Base-by-base conservation (phyloP, 345 rosid genomes). In the Melastoma malabathricum region DNA sequence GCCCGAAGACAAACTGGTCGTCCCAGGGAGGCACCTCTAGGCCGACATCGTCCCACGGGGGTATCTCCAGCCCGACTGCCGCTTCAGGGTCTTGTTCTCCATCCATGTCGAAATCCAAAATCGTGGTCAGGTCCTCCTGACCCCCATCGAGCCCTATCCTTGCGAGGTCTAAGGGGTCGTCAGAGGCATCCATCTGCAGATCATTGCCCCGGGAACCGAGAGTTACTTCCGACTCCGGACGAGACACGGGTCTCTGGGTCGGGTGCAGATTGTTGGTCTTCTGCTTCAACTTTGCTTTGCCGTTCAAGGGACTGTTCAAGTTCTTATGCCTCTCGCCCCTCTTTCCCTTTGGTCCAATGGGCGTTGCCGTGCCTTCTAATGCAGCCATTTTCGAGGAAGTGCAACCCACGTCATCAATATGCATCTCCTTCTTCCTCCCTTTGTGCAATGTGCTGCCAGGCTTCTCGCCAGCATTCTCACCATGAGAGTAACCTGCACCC, bases 31-130 rank as follows among this genome's bases (percentile, higher is more conserved):
- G 41, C 13, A 51, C 34, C 1, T 51, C 55, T 0, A 51, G 41
- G 23, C 82, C 62, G 29, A 93, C 86, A 63, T 88, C 97, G 60
- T 93, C 99, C 95, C 84, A 85, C 17, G 99, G 59, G 46, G 86
- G 86, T 61, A 76, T 76, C 44, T 73, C 75, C 43, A 74, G 77
- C 22, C 77, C 79, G 27, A 56, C 48, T 1, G 67, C 54, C 2
- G 67, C 54, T 45, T 74, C 75, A 27, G 57, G 51, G 6, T 80
- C 86, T 46, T 60, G 81, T 43, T 75, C 64, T 3, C 66, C 71
- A 46, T 75, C 84, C n/a, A 62, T 80, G 16, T 74, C 76, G 18
- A 78, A 59, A 61, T 64, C 74, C 12, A 75, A 62, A 62, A 64
- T 67, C 31, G 56, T 62, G 58, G 55, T 64, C 48, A 72, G 68